phyloP scores from a whole-genome alignment of 768 basidiomycete species.

The Multifurca ochricompacta region DNA sequence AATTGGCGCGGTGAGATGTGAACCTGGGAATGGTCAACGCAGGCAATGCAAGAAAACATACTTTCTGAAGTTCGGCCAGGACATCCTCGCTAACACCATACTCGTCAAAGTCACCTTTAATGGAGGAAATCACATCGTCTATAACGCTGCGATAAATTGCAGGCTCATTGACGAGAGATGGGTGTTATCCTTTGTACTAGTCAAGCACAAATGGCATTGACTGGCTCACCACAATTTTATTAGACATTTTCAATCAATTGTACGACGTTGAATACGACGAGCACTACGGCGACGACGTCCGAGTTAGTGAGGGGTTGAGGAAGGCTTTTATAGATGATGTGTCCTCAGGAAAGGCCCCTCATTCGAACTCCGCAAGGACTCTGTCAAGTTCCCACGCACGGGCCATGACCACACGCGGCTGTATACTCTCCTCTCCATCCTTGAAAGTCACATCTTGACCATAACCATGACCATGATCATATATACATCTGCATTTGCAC shows the following conservation, averaged over 20 bases:
- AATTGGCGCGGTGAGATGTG: constrained; percentile 6
- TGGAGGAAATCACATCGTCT: constrained; percentile 85
- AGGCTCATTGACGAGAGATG: constrained; percentile 60
- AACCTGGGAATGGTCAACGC: constrained; percentile 17
- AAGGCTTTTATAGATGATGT: constrained; percentile 36
- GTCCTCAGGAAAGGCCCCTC: constrained; percentile 31
- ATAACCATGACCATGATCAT: no score
- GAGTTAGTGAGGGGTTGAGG: constrained; percentile 29
- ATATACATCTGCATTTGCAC: no score
- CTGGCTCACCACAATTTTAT: constrained; percentile 97
- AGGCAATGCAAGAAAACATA: constrained; percentile 38
- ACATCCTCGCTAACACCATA: constrained; percentile 89
- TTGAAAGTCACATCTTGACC: not conserved
- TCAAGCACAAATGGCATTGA: constrained; percentile 49
- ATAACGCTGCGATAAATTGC: constrained; percentile 88
- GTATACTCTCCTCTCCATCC: not conserved
- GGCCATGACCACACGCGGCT: constrained; percentile 26
- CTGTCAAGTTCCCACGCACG: constrained; percentile 39
- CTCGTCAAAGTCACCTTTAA: constrained; percentile 94
- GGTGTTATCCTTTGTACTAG: constrained; percentile 49
- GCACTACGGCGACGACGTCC: constrained; percentile 26
- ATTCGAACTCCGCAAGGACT: constrained; percentile 37
- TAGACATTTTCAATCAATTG: constrained; percentile 61
- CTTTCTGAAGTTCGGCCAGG: constrained; percentile 79
- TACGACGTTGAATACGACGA: constrained; percentile 26